Evolutionary conservation across 108 stramenopile species (phyloP).

Genomic region (Cyclotella choctawhatcheeana): DNA sequence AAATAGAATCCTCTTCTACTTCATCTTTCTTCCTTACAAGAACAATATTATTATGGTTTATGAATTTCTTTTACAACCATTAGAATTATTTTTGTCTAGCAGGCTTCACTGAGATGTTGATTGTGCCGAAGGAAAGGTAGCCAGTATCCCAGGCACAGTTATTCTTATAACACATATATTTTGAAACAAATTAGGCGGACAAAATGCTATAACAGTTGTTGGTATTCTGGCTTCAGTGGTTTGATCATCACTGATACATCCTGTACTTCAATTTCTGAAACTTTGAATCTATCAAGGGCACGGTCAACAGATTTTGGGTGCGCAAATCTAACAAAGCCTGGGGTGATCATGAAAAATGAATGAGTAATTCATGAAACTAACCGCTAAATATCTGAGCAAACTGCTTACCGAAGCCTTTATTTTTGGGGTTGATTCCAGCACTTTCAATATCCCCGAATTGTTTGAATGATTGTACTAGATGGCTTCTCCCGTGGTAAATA

Average conservation of each 20-base stretch:
- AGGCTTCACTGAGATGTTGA: too few species aligned
- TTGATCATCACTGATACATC: conserved; percentile 85
- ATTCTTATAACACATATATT: too few species aligned
- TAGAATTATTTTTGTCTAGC: too few species aligned
- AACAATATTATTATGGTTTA: too few species aligned
- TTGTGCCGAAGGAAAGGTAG: too few species aligned
- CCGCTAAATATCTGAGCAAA: background rate
- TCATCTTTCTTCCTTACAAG: too few species aligned
- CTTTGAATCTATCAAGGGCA: conserved; percentile 62
- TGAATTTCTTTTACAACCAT: too few species aligned
- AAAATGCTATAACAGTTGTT: too few species aligned
- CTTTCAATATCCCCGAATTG: conserved; percentile 76
- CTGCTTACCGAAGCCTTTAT: conserved; percentile 72
- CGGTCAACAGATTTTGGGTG: conserved; percentile 65
- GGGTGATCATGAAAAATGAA: background rate
- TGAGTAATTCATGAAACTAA: conserved; percentile 2
- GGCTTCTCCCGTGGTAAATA: conserved; percentile 30
- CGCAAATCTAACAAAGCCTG: conserved; percentile 69
- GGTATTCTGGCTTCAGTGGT: conserved; percentile 65
- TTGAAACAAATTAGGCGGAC: too few species aligned
- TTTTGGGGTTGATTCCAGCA: conserved; percentile 72
- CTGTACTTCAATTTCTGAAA: conserved; percentile 81
- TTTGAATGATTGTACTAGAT: conserved; percentile 60
- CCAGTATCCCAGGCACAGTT: too few species aligned
- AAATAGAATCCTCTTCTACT: too few species aligned